Evolutionary conservation across 2,329 filamentous ascomycete species (phyloP).

Genomic region (Furcasterigmium sp.): DNA sequence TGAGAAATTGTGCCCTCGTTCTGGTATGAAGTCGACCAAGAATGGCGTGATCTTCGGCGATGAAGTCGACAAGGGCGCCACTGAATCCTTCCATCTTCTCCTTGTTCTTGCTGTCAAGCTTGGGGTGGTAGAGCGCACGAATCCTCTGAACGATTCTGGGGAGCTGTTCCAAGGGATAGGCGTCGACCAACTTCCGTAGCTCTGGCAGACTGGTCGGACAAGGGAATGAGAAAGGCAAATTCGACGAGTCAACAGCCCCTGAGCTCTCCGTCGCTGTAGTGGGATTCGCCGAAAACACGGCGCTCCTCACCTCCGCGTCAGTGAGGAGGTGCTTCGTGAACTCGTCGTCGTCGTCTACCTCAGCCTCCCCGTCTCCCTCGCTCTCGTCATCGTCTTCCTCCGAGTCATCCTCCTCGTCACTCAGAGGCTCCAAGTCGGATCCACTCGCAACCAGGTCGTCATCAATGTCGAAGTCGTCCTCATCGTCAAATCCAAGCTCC

Average conservation of each 20-base stretch:
- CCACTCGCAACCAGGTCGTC: conserved; percentile 81
- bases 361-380: conserved; percentile 25
- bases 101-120: conserved; percentile 81
- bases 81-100: conserved; percentile 68
- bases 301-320: conserved; percentile 49
- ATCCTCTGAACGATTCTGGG: conserved; percentile 84
- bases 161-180: conserved; percentile 58
- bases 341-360: conserved; percentile 53
- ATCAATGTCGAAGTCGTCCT: conserved; percentile 90
- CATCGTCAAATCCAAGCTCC: conserved; percentile 76
- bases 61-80: conserved; percentile 57
- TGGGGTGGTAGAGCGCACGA: conserved; percentile 85
- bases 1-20: neutral
- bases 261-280: conserved; percentile 40
- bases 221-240: conserved; percentile 74
- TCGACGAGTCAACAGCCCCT: conserved; percentile 34
- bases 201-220: conserved; percentile 78
- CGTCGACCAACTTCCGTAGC: conserved; percentile 60
- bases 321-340: conserved; percentile 66
- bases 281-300: conserved; percentile 39
- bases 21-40: neutral
- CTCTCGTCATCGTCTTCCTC: conserved; percentile 32
- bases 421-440: conserved; percentile 59
- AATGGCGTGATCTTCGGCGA: conserved; percentile 25
- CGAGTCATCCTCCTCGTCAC: conserved; percentile 39